These are phyloP conservation scores for Eruca vesicaria DNA, from an alignment of 441 rosid species.

Conservation along the genomic window DNA sequence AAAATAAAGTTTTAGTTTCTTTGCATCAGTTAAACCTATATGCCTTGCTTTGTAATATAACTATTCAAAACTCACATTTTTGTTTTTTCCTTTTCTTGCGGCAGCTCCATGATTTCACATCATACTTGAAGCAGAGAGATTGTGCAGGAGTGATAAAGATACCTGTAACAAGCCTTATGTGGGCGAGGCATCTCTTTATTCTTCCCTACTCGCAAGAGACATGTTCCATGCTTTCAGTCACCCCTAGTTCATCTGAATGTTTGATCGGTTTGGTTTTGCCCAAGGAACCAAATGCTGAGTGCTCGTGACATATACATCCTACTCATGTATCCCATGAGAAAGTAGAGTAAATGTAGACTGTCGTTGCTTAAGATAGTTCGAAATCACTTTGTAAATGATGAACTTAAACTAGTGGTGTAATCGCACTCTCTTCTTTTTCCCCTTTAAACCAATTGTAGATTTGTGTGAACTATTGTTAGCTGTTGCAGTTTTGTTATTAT, in stretches of 20 bases:
- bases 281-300: conserved; percentile 73
- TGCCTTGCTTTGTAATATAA: neutral
- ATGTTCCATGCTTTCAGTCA: conserved; percentile 75
- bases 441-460: conserved; percentile 19
- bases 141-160: conserved; percentile 97
- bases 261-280: conserved; percentile 86
- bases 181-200: conserved; percentile 95
- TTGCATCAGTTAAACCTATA: neutral
- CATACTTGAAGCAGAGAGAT: conserved; percentile 90
- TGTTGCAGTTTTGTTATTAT: neutral
- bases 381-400: conserved; percentile 28
- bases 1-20: neutral
- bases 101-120: conserved; percentile 90
- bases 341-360: neutral
- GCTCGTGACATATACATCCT: conserved; percentile 39
- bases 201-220: conserved; percentile 75
- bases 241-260: conserved; percentile 51
- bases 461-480: conserved; percentile 2
- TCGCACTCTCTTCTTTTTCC: neutral
- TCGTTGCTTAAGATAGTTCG: neutral
- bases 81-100: conserved; percentile 1
- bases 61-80: neutral
- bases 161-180: conserved; percentile 64
- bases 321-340: neutral
- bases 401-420: neutral